A percentile compares a stretch with the other conserved stretches of the same genome.
These are phyloP conservation scores for Trichopus zeylanicus DNA, from an alignment of 116 monocot genomes.

Conservation along the genomic window DNA sequence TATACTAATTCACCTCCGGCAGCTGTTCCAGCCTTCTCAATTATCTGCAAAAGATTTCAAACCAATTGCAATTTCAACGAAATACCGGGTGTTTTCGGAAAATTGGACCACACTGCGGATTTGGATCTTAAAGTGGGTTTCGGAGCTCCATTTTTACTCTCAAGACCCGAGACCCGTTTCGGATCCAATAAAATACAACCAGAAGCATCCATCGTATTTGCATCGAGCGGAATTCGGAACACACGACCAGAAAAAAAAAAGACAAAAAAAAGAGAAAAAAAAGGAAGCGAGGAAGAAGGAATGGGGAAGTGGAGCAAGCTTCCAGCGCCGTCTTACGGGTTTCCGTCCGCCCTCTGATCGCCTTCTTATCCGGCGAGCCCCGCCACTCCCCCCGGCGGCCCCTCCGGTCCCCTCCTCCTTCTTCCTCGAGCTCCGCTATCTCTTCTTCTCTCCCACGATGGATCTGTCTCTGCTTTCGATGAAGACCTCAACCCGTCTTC, in stretches of 20 bases:
- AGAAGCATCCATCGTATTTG: too few relatives aligned
- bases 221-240: too few relatives aligned
- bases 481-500: constrained; percentile 32
- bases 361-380: too few relatives aligned
- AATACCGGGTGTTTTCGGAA: too few relatives aligned
- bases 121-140: background rate
- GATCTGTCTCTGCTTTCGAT: constrained; percentile 39
- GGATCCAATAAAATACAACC: background rate
- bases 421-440: background rate
- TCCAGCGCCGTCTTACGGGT: background rate
- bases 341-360: background rate
- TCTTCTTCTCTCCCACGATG: constrained; percentile 12
- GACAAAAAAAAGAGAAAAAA: too few relatives aligned
- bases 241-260: too few relatives aligned
- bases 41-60: too few relatives aligned
- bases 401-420: background rate
- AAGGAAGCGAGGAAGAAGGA: background rate
- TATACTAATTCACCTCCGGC: too few relatives aligned
- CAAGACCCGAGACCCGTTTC: background rate
- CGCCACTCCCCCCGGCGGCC: too few relatives aligned
- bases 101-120: background rate
- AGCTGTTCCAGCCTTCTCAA: too few relatives aligned
- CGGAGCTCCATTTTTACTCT: background rate
- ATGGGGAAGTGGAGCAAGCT: background rate
- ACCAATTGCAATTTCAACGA: too few relatives aligned